Conservation (phyloP, 2,329 filamentous ascomycete species). For the Grosmannia serpens region DNA sequence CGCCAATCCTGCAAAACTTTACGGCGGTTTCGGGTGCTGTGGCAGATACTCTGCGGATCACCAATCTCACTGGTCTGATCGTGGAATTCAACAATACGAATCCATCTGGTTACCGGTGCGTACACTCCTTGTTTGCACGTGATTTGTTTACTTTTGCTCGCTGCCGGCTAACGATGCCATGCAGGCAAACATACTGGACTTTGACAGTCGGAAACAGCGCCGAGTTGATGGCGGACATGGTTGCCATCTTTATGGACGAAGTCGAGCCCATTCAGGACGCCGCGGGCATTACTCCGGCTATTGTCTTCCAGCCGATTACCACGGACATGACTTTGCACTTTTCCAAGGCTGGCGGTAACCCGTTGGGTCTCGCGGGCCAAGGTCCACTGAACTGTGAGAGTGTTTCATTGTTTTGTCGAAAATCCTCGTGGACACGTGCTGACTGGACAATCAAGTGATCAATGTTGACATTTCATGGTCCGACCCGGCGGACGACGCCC, state of each 20-base stretch:
- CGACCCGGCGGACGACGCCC: constrained; percentile 17
- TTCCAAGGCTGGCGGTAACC: constrained; percentile 27
- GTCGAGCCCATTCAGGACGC: constrained; percentile 3
- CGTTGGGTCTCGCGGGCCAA: constrained; percentile 23
- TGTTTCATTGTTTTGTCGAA: background rate
- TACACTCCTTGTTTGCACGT: background rate
- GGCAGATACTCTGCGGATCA: background rate
- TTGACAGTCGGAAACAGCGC: constrained; percentile 7
- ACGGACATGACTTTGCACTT: constrained; percentile 20
- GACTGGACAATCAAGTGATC: background rate
- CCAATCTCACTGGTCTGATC: background rate
- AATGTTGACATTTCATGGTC: constrained; percentile 17
- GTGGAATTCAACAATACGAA: constrained; percentile 2
- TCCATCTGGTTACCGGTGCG: background rate
- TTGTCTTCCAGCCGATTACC: constrained; percentile 8
- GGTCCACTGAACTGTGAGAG: constrained; percentile 1
- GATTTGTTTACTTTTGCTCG: background rate
- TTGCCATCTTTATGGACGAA: constrained; percentile 4
- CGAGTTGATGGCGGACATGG: constrained; percentile 8
- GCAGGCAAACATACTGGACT: constrained; percentile 2
- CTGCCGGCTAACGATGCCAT: background rate
- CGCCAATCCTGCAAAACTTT: constrained; percentile 3
- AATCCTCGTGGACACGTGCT: background rate
- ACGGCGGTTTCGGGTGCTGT: background rate
- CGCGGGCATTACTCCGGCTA: background rate